phyloP scores from a whole-genome alignment of 1,284 basidiomycete species.

The Ustilago shanxiensis region DNA sequence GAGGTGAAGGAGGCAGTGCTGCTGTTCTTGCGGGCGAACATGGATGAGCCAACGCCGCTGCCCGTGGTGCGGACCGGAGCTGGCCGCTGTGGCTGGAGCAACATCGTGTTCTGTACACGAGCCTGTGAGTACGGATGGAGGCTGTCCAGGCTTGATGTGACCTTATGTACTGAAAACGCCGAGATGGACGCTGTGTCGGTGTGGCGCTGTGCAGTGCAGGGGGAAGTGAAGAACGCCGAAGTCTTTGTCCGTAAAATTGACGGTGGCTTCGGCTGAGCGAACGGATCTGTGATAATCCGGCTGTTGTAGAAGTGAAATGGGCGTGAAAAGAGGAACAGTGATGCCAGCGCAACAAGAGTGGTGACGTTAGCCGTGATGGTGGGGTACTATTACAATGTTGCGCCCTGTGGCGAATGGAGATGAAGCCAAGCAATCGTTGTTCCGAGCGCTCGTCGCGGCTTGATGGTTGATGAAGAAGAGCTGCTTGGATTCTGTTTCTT shows the following conservation, averaged over 20 bases:
- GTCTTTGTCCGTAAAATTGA: not conserved
- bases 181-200: not conserved
- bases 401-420: not conserved
- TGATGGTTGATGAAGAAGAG: not conserved
- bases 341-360: not conserved
- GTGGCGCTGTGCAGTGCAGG: not conserved
- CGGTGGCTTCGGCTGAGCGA: not conserved
- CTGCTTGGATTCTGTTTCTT: not conserved
- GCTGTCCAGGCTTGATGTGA: not conserved
- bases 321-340: not conserved
- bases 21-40: conserved; percentile 31
- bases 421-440: not conserved
- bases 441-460: not conserved
- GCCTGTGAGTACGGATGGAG: not conserved
- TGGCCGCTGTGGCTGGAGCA: conserved; percentile 18
- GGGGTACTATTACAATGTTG: not conserved
- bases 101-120: conserved; percentile 9
- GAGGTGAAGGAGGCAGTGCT: conserved; percentile 43
- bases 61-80: not conserved
- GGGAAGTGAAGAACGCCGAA: not conserved
- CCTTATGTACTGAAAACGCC: not conserved
- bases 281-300: not conserved
- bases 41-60: not conserved
- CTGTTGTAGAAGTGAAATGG: not conserved
- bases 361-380: not conserved